Evolutionary conservation across 2,329 filamentous ascomycete species (phyloP).

Genomic region (Scolecobasidium constrictum): DNA sequence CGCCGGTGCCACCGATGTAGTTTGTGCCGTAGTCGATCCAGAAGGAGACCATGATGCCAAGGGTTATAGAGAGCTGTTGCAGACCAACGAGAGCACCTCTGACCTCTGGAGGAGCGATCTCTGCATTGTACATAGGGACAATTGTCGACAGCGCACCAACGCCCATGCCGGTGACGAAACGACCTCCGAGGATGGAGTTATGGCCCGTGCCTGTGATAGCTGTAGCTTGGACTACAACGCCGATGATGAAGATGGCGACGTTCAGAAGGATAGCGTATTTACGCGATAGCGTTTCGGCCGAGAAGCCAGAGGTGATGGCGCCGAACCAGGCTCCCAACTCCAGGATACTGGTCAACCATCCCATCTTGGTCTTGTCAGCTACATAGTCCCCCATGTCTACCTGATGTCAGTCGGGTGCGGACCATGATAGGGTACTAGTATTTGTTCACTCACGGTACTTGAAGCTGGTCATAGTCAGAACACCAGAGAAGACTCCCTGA

Average conservation of each 20-base stretch:
- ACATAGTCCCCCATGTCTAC: slow-evolving; percentile 31
- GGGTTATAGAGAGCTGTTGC: slow-evolving; percentile 52
- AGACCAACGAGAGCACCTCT: slow-evolving; percentile 54
- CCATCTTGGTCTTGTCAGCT: slow-evolving; percentile 28
- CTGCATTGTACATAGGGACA: slow-evolving; percentile 42
- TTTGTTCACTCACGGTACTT: slow-evolving; percentile 21
- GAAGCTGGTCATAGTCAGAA: slow-evolving; percentile 42
- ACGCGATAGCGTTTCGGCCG: slow-evolving; percentile 59
- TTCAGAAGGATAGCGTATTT: slow-evolving; percentile 61
- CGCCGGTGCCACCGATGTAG: slow-evolving; percentile 44
- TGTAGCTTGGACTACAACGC: slow-evolving; percentile 57
- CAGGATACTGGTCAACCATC: slow-evolving; percentile 50
- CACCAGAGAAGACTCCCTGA: slow-evolving; percentile 65
- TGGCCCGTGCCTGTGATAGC: slow-evolving; percentile 43
- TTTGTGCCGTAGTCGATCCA: slow-evolving; percentile 40
- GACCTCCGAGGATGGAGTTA: slow-evolving; percentile 54
- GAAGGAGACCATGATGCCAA: slow-evolving; percentile 55
- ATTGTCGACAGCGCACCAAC: slow-evolving; percentile 60
- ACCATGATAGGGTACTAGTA: not conserved
- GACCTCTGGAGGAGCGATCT: slow-evolving; percentile 48
- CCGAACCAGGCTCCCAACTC: slow-evolving; percentile 73
- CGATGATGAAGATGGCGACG: slow-evolving; percentile 55
- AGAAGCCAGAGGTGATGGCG: slow-evolving; percentile 55
- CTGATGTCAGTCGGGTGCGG: not conserved
- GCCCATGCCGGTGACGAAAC: slow-evolving; percentile 63